These are phyloP conservation scores for Penium margaritaceum DNA, from an alignment of 139 green algal genomes.

Conservation along the genomic window DNA sequence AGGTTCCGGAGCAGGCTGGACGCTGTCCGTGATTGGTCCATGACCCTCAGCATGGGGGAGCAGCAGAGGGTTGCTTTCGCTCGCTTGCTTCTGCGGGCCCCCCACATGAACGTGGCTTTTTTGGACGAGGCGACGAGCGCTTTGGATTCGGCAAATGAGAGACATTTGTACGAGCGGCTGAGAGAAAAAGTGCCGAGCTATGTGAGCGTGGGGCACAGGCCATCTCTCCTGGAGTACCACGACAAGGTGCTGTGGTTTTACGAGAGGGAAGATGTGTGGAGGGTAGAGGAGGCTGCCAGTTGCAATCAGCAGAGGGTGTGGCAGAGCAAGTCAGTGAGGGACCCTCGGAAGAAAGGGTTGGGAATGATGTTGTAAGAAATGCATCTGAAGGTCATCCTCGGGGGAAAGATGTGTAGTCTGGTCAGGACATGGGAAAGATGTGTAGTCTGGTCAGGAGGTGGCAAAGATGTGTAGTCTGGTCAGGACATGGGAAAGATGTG, in stretches of 20 bases:
- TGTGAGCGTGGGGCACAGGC: constrained; percentile 37
- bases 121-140: constrained; percentile 44
- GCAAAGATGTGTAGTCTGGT: too few relatives aligned
- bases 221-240: constrained; percentile 30
- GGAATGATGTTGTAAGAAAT: too few relatives aligned
- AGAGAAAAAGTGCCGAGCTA: not conserved
- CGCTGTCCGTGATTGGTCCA: constrained; percentile 35
- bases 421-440: too few relatives aligned
- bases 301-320: too few relatives aligned
- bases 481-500: too few relatives aligned
- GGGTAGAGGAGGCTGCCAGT: too few relatives aligned
- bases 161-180: constrained; percentile 25
- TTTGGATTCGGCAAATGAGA: constrained; percentile 38
- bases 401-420: too few relatives aligned
- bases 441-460: too few relatives aligned
- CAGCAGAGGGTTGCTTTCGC: constrained; percentile 78
- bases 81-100: constrained; percentile 64
- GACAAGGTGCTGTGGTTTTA: not conserved
- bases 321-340: too few relatives aligned
- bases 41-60: constrained; percentile 56
- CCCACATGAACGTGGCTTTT: constrained; percentile 33
- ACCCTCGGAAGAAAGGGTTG: too few relatives aligned
- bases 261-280: too few relatives aligned
- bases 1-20: constrained; percentile 29
- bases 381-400: too few relatives aligned